Evolutionary conservation across 169 alveolate genomes (phyloP), one percentile per base, ranked within the genome.

Genomic region (Plasmodium berghei): DNA sequence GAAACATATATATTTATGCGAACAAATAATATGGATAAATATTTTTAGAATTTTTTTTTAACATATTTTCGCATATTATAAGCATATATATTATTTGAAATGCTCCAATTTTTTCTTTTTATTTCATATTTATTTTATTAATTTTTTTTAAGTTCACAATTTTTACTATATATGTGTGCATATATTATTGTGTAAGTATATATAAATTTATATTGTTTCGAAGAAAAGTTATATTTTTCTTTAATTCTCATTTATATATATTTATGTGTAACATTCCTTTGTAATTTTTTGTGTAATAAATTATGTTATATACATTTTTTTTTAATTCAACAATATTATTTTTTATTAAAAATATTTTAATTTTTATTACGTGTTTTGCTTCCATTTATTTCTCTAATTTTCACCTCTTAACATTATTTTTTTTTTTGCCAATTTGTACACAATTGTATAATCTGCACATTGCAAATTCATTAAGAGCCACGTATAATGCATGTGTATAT

Each of bases 391-490:
- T n/a, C 18, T 52, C 59, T 52, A 14, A 14, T 52, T n/a, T 52
- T 52, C 59, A 14, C 18, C 59, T 52, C 18, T 12, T 52, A 12
- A 12, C 59, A 6, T n/a, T 49, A 49, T 49, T 49, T n/a, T 52
- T 52, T 52, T 52, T 52, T 52, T 52, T 52, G 59, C 18, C n/a
- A 52, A 12, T 52, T 52, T 52, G 59, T n/a, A 52, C 59, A n/a
- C 59, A 52, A 52, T 52, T 12, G 22, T 52, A 12, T 49, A 12
- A 52, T 12, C n/a, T 12, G 22, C 42, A 34, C 42, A 34, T 34
- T 34, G 42, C 42, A 34, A 34, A 34, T 4, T 4, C 42, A 34
- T 8, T 34, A 34, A 34, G 8, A 34, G 42, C 42, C 42, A 34
- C 42, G 42, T 34, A 8, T 34, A 34, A 3, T 34, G 42, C 42